phyloP scores from a whole-genome alignment of 768 basidiomycete species.

The Mycena pura region DNA sequence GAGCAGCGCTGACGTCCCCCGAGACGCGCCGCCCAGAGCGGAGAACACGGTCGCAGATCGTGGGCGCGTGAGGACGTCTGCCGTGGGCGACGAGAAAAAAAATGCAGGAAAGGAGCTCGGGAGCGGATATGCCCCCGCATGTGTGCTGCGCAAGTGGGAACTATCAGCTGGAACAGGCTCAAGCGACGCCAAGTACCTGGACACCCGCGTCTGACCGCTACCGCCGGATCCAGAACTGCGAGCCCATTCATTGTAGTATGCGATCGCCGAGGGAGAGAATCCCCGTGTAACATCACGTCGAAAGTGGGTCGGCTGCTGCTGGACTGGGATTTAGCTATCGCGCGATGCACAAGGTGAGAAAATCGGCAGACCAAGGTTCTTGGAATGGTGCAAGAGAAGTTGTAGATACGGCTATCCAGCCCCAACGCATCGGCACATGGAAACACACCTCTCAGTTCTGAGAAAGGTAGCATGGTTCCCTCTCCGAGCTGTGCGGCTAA shows the following conservation, averaged over 20 bases:
- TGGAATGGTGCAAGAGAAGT: constrained; percentile 49
- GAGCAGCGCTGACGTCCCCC: neutral
- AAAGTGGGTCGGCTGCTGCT: constrained; percentile 32
- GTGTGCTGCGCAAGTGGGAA: too few relatives aligned
- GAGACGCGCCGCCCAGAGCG: too few relatives aligned
- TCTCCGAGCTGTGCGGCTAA: constrained; percentile 58
- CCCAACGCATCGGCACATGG: constrained; percentile 39
- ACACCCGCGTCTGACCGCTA: constrained; percentile 38
- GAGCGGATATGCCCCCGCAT: constrained; percentile 53
- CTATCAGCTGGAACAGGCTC: too few relatives aligned
- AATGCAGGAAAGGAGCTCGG: constrained; percentile 64
- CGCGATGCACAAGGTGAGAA: neutral
- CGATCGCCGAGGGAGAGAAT: constrained; percentile 46
- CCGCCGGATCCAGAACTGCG: constrained; percentile 33
- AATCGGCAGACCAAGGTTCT: constrained; percentile 7
- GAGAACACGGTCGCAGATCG: neutral
- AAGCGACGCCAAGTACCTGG: too few relatives aligned
- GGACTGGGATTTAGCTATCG: neutral
- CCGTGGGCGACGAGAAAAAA: constrained; percentile 39
- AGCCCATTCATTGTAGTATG: constrained; percentile 48
- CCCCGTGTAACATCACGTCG: constrained; percentile 68
- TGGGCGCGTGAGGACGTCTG: neutral
- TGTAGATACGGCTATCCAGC: constrained; percentile 38
- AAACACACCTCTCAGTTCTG: constrained; percentile 61
- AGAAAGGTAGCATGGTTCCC: constrained; percentile 59